These are phyloP conservation scores for Leucogyrophana mollusca DNA, from an alignment of 768 basidiomycete species.

Conservation along the genomic window DNA sequence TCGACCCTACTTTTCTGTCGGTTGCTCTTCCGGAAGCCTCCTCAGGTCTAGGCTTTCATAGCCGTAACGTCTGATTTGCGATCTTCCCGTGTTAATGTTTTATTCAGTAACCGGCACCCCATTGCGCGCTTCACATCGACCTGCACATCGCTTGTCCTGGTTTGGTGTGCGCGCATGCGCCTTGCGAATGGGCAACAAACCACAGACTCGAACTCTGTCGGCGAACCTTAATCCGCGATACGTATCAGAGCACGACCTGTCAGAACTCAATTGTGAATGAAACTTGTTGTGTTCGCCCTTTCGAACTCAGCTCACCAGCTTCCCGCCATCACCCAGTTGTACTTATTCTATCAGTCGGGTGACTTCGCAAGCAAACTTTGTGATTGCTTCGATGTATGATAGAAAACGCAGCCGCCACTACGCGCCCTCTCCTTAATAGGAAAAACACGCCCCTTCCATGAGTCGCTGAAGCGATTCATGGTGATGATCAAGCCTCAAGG, in stretches of 20 bases:
- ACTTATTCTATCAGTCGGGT: too few species aligned
- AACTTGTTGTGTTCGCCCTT: too few species aligned
- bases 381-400: too few species aligned
- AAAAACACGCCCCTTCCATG: constrained; percentile 36
- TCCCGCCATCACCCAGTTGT: too few species aligned
- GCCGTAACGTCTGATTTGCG: neutral
- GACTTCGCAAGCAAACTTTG: too few species aligned
- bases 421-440: constrained; percentile 28
- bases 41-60: constrained; percentile 2
- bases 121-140: constrained; percentile 2
- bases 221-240: too few species aligned
- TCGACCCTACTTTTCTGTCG: too few species aligned
- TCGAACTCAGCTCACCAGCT: too few species aligned
- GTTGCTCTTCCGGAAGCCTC: neutral
- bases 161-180: neutral
- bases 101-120: neutral
- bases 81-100: neutral
- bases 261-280: too few species aligned
- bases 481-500: constrained; percentile 30
- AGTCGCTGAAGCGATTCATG: constrained; percentile 23
- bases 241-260: too few species aligned
- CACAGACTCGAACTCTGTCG: too few species aligned
- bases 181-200: neutral
- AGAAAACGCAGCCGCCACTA: neutral
- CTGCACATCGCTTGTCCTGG: neutral